These are phyloP conservation scores for Nemania sp. DNA, from an alignment of 2,329 filamentous ascomycete genomes.

Conservation along the genomic window DNA sequence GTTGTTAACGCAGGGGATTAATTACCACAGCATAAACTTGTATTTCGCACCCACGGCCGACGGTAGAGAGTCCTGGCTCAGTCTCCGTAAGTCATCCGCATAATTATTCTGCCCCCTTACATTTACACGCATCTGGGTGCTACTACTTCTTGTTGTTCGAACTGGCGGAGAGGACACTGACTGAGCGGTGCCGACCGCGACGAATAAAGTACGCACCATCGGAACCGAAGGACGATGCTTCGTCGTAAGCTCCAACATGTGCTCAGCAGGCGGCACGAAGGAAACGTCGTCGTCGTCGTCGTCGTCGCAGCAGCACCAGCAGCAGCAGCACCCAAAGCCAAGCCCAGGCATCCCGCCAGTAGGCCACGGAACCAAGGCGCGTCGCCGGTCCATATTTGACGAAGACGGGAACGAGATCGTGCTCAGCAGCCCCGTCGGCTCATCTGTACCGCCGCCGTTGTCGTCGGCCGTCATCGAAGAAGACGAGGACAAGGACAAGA, in stretches of 20 bases:
- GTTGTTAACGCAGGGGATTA: slow-evolving; percentile 4
- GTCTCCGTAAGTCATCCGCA: slow-evolving; percentile 25
- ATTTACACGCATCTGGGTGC: background rate
- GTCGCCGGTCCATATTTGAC: slow-evolving; percentile 49
- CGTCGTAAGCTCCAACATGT: slow-evolving; percentile 86
- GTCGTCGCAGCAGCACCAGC: too few relatives aligned
- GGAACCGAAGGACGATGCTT: slow-evolving; percentile 83
- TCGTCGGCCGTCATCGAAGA: slow-evolving; percentile 32
- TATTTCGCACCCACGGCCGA: slow-evolving; percentile 93
- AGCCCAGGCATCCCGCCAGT: too few relatives aligned
- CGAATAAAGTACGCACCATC: slow-evolving; percentile 66
- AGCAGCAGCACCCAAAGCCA: slow-evolving; percentile 35
- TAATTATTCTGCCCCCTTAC: slow-evolving; percentile 52
- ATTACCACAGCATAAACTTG: slow-evolving; percentile 65
- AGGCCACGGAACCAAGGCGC: background rate
- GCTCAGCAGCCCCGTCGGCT: slow-evolving; percentile 33
- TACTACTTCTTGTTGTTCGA: background rate
- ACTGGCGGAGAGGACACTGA: too few relatives aligned
- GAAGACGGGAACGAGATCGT: slow-evolving; percentile 62
- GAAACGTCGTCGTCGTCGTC: too few relatives aligned
- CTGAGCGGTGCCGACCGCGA: too few relatives aligned
- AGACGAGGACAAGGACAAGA: slow-evolving; percentile 30
- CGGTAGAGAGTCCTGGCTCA: slow-evolving; percentile 78
- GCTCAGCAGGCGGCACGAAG: slow-evolving; percentile 54
- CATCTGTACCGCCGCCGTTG: slow-evolving; percentile 4